Conservation (phyloP, 2,329 filamentous ascomycete genomes). For the Sporothrix sp. region DNA sequence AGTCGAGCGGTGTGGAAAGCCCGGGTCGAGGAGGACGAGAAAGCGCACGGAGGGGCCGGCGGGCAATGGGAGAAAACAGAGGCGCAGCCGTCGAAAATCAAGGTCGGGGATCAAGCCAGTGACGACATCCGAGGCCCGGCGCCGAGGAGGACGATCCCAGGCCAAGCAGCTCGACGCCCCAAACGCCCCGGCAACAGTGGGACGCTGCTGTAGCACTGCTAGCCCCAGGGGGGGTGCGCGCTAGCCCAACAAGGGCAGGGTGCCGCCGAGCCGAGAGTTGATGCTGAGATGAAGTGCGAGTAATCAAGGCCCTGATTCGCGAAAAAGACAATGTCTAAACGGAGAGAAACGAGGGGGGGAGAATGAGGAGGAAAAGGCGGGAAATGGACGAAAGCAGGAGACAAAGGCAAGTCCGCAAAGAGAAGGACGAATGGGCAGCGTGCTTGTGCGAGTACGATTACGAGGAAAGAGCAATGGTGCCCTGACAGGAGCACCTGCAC, state of each 20-base stretch:
- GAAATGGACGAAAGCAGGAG: not conserved
- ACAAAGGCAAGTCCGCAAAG: not conserved
- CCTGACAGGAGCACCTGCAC: not conserved
- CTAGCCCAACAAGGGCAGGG: not conserved
- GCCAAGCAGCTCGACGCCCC: too few relatives aligned
- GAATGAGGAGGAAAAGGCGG: not conserved
- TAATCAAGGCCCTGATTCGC: too few relatives aligned
- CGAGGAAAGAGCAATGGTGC: not conserved
- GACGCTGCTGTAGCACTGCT: too few relatives aligned
- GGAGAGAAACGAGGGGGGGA: too few relatives aligned
- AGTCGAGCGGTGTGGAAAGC: too few relatives aligned
- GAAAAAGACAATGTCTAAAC: too few relatives aligned
- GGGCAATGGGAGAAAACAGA: not conserved
- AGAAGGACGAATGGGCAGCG: not conserved
- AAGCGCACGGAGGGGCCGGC: too few relatives aligned
- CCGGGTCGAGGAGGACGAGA: too few relatives aligned
- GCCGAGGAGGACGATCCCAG: not conserved
- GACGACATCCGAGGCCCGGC: conserved; percentile 1
- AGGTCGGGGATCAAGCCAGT: not conserved
- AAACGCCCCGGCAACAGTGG: too few relatives aligned
- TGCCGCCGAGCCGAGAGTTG: not conserved
- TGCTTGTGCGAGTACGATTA: too few relatives aligned
- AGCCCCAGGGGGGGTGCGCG: too few relatives aligned
- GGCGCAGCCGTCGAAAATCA: not conserved
- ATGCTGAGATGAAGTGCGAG: too few relatives aligned